Evolutionary conservation across 2,329 filamentous ascomycete species (phyloP).

Genomic region (Coniochaeta sp.): DNA sequence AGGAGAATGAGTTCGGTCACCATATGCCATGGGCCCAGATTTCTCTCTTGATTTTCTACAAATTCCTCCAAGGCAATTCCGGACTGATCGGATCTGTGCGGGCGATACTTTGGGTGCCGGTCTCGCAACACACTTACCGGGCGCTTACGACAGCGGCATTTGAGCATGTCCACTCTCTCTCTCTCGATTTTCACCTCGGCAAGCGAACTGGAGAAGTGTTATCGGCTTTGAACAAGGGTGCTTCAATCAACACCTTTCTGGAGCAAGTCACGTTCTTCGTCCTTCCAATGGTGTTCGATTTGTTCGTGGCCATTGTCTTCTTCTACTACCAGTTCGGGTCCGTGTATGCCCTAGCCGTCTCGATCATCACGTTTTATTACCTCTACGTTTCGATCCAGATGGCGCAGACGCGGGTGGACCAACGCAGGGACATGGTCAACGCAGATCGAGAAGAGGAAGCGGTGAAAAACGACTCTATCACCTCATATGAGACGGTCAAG

Average conservation of each 20-base stretch:
- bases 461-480: slow-evolving; percentile 97
- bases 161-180: slow-evolving; percentile 92
- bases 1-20: slow-evolving; percentile 30
- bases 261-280: slow-evolving; percentile 96
- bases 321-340: slow-evolving; percentile 75
- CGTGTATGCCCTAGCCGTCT: slow-evolving; percentile 83
- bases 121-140: slow-evolving; percentile 93
- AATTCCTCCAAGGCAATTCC: slow-evolving; percentile 80
- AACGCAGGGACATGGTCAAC: slow-evolving; percentile 90
- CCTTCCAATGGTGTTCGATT: slow-evolving; percentile 86
- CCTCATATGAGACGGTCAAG: slow-evolving; percentile 94
- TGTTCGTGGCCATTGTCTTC: slow-evolving; percentile 76
- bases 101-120: slow-evolving; percentile 87
- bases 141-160: slow-evolving; percentile 92
- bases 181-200: slow-evolving; percentile 90
- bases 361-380: slow-evolving; percentile 90
- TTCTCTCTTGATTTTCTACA: slow-evolving; percentile 67
- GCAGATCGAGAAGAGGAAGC: slow-evolving; percentile 92
- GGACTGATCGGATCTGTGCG: slow-evolving; percentile 78
- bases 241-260: slow-evolving; percentile 91
- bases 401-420: slow-evolving; percentile 86
- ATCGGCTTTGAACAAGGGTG: slow-evolving; percentile 92
- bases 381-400: slow-evolving; percentile 94
- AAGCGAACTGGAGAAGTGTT: slow-evolving; percentile 96
- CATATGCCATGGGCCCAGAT: slow-evolving; percentile 67